Conservation (phyloP, 2,329 filamentous ascomycete genomes). For the Botryotinia convoluta region DNA sequence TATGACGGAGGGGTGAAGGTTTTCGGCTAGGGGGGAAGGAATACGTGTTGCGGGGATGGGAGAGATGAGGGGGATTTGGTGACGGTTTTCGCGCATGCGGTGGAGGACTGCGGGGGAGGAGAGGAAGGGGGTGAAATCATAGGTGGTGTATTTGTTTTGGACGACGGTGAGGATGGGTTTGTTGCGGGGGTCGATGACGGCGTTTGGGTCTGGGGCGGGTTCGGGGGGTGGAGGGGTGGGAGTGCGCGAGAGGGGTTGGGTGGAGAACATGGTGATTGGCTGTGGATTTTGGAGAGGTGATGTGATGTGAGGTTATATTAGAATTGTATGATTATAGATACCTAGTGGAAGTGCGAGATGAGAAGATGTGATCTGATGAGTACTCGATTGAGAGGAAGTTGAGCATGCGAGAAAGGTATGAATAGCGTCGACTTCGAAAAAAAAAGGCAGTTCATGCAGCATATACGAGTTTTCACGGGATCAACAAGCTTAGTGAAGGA, state of each 20-base stretch:
- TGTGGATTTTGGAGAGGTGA: not conserved
- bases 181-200: not conserved
- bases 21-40: conserved; percentile 27
- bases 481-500: not conserved
- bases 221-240: not conserved
- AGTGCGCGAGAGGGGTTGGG: not conserved
- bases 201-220: not conserved
- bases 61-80: conserved; percentile 23
- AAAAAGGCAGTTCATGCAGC: not conserved
- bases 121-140: conserved; percentile 28
- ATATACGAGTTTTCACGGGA: not conserved
- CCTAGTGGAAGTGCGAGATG: not conserved
- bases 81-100: not conserved
- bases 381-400: not conserved
- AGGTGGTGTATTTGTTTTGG: conserved; percentile 13
- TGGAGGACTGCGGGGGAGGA: conserved; percentile 22
- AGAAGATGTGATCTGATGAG: not conserved
- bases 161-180: not conserved
- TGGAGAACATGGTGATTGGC: no score
- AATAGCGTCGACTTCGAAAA: not conserved
- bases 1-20: conserved; percentile 27
- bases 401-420: not conserved
- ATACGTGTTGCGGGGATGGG: conserved; percentile 26
- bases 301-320: not conserved
- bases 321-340: not conserved